phyloP scores from a whole-genome alignment of 345 rosid species.

The Citrus sp. region DNA sequence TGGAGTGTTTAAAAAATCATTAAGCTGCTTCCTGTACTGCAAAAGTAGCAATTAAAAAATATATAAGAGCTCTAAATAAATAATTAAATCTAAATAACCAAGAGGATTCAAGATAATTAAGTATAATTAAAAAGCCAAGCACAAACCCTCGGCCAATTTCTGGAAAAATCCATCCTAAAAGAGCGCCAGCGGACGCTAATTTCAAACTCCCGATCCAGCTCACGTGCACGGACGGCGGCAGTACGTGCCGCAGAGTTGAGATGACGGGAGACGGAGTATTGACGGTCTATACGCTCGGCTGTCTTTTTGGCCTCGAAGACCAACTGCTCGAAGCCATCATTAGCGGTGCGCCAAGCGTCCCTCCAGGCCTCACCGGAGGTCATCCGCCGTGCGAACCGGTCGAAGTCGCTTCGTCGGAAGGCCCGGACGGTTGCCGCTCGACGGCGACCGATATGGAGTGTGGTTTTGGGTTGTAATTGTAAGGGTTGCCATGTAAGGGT shows the following conservation, averaged over 20 bases:
- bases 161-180: slow-evolving; percentile 57
- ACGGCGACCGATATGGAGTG: neutral
- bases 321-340: slow-evolving; percentile 79
- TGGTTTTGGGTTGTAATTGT: slow-evolving; percentile 1
- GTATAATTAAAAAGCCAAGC: neutral
- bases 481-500: slow-evolving; percentile 14
- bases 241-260: slow-evolving; percentile 52
- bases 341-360: slow-evolving; percentile 81
- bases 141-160: slow-evolving; percentile 85
- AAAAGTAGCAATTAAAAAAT: slow-evolving; percentile 16
- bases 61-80: neutral
- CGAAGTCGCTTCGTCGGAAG: slow-evolving; percentile 61
- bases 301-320: slow-evolving; percentile 80
- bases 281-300: slow-evolving; percentile 75
- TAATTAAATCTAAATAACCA: neutral
- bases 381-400: slow-evolving; percentile 49
- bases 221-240: slow-evolving; percentile 63
- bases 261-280: slow-evolving; percentile 71
- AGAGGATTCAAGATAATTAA: neutral
- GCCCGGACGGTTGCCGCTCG: slow-evolving; percentile 20
- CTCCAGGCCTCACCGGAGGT: slow-evolving; percentile 67
- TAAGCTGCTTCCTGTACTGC: slow-evolving; percentile 88
- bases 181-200: slow-evolving; percentile 64
- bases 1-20: slow-evolving; percentile 67
- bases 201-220: slow-evolving; percentile 70